These are phyloP conservation scores for Stephania yunnanensis DNA, from an alignment of 164 flowering plant genomes.

Conservation along the genomic window DNA sequence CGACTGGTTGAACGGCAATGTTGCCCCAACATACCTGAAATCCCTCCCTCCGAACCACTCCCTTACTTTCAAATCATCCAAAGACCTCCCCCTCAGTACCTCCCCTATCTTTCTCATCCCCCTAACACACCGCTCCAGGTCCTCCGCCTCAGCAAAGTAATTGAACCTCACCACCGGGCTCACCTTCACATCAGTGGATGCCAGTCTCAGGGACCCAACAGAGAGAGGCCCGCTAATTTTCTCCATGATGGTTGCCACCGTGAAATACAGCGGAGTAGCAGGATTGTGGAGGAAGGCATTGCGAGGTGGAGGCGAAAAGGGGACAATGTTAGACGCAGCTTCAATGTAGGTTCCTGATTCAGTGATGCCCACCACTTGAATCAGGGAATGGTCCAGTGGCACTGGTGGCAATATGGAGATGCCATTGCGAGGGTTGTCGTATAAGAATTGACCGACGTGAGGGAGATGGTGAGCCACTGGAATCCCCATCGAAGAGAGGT, in stretches of 20 bases:
- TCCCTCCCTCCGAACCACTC: slow-evolving; percentile 38
- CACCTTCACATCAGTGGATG: slow-evolving; percentile 56
- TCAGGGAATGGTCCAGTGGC: slow-evolving; percentile 62
- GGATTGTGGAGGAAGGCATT: slow-evolving; percentile 32
- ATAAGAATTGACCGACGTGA: slow-evolving; percentile 58
- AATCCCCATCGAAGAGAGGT: slow-evolving; percentile 67
- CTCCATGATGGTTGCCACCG: slow-evolving; percentile 76
- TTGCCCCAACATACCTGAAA: slow-evolving; percentile 60
- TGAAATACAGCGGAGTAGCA: slow-evolving; percentile 43
- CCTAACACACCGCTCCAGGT: slow-evolving; percentile 50
- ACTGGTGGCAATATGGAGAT: slow-evolving; percentile 58
- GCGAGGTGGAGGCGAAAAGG: slow-evolving; percentile 43
- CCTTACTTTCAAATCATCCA: slow-evolving; percentile 56
- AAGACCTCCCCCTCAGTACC: slow-evolving; percentile 40
- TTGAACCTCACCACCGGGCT: slow-evolving; percentile 79
- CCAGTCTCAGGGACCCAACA: slow-evolving; percentile 53
- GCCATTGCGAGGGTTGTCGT: slow-evolving; percentile 75
- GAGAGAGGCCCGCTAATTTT: slow-evolving; percentile 66
- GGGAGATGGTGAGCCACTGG: slow-evolving; percentile 57
- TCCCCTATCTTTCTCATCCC: slow-evolving; percentile 61
- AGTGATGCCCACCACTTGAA: slow-evolving; percentile 86
- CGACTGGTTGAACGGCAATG: slow-evolving; percentile 42
- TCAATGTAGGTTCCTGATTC: slow-evolving; percentile 52
- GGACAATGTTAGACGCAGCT: slow-evolving; percentile 59
- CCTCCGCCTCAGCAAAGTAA: slow-evolving; percentile 54